A percentile compares a stretch with the other conserved stretches of the same genome.
These are phyloP conservation scores for Coix lacrymajobi DNA, from an alignment of 176 grass and related monocot genomes.

Conservation along the genomic window DNA sequence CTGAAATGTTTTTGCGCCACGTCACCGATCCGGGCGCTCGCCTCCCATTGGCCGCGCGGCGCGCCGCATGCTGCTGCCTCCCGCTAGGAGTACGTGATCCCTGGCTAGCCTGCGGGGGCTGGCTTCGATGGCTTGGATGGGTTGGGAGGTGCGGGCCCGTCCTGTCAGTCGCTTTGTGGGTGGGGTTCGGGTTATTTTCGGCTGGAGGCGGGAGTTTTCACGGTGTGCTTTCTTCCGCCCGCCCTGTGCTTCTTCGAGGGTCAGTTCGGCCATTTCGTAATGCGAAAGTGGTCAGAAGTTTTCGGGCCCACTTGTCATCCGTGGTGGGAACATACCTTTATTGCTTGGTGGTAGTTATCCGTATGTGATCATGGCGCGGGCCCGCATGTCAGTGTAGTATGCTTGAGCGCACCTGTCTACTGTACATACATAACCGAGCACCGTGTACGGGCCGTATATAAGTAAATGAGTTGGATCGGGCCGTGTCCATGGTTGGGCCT, in stretches of 20 bases:
- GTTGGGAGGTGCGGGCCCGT: neutral
- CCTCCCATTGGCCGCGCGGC: slow-evolving; percentile 28
- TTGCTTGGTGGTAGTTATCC: neutral
- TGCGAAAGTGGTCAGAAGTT: neutral
- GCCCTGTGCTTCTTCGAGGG: slow-evolving; percentile 21
- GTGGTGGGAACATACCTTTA: neutral
- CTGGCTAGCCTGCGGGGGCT: neutral
- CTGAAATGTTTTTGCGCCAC: slow-evolving; percentile 34
- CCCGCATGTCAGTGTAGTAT: neutral
- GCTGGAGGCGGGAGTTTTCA: neutral
- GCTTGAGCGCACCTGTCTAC: neutral
- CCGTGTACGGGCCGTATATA: neutral
- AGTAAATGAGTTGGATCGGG: no score
- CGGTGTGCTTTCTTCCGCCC: slow-evolving; percentile 9
- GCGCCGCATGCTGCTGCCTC: neutral
- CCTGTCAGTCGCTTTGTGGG: neutral
- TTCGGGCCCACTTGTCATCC: neutral
- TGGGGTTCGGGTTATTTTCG: neutral
- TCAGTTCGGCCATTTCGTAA: slow-evolving; percentile 10
- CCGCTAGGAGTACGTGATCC: neutral
- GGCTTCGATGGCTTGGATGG: neutral
- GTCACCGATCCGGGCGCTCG: slow-evolving; percentile 53
- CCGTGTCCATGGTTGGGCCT: neutral
- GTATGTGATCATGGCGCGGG: neutral
- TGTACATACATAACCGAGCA: neutral